Evolutionary conservation across 495 filamentous ascomycete species (phyloP), one percentile per base, ranked within the genome.

Genomic region (Aspergillus egyptiacus): DNA sequence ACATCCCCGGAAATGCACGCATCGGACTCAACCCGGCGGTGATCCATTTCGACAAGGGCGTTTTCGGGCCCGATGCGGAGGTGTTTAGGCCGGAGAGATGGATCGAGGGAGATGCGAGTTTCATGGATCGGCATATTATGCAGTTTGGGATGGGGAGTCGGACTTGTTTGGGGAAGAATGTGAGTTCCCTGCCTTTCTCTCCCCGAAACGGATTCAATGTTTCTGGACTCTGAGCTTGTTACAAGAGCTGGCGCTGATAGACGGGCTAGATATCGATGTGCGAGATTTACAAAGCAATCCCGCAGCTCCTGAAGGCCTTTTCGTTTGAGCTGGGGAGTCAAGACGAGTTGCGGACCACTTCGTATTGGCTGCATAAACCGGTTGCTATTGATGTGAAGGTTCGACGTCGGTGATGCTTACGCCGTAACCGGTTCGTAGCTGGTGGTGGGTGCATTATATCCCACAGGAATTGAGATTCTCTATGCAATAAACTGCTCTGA

Each of bases 11-110:
- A 3, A 47, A 43, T 30, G 30, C 50, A 10, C 48, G 46, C 10
- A 48, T 72, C 8, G 61, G 64, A 1, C 48, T 64, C 14, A 68
- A 61, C 37, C 38, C 59, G 10, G 57, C 55, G 31, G 59, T 65
- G 14, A 19, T 68, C 9, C 63, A 67, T 20, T 58, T 67, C 13
- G 48, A 71, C 30, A 61, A 56, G 18, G 47, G 50, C 8, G 49
- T 78, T 0, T 83, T 73, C 51, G 78, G 79, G 7, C 54, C 61
- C 4, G 79, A 82, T 53, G 69, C 70, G 2, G 65, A 68, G 30
- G 18, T 47, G 5, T 82, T 74, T 44, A 60, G 72, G 1, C 79
- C 79, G 0, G 77, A 78, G 50, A 55, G 77, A 11, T 81, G 77
- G 77, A 31, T 31, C n/a, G 28, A 31, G 2, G 28, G 28, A 2